Conservation (phyloP, 1,139 yeast genomes). For the Candida labiduridarum region DNA sequence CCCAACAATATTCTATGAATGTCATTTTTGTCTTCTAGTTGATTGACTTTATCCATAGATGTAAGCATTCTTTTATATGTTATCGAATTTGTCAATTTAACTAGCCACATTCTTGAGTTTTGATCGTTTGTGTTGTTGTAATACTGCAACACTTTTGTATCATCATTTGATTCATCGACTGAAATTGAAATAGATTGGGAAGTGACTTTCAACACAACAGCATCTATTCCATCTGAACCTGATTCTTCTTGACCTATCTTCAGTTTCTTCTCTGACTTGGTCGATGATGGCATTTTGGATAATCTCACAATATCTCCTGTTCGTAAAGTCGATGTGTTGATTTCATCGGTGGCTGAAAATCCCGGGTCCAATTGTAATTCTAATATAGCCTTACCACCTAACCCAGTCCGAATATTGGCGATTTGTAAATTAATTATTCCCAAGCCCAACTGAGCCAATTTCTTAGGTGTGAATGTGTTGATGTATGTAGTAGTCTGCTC, state of each 20-base stretch:
- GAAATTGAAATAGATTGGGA: slow-evolving; percentile 52
- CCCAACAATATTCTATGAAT: slow-evolving; percentile 51
- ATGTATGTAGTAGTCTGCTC: slow-evolving; percentile 54
- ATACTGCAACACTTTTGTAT: slow-evolving; percentile 46
- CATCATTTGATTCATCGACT: slow-evolving; percentile 51
- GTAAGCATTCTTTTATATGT: slow-evolving; percentile 82
- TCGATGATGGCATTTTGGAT: slow-evolving; percentile 31
- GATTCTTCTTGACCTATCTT: slow-evolving; percentile 21
- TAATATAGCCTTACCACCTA: slow-evolving; percentile 74
- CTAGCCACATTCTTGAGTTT: slow-evolving; percentile 55
- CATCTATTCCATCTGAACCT: slow-evolving; percentile 46
- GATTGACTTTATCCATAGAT: slow-evolving; percentile 69
- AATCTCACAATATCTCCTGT: slow-evolving; percentile 78
- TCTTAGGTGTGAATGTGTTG: slow-evolving; percentile 59
- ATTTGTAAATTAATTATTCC: slow-evolving; percentile 71
- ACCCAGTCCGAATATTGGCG: slow-evolving; percentile 67
- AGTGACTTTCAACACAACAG: slow-evolving; percentile 59
- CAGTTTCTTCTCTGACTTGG: slow-evolving; percentile 22
- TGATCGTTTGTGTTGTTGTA: slow-evolving; percentile 45
- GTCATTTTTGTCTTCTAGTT: slow-evolving; percentile 40
- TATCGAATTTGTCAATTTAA: slow-evolving; percentile 66
- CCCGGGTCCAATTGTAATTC: slow-evolving; percentile 70
- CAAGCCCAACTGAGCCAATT: slow-evolving; percentile 67
- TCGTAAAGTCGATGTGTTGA: slow-evolving; percentile 61
- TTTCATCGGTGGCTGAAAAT: slow-evolving; percentile 31